A percentile compares a stretch with the other conserved stretches of the same genome.
These are phyloP conservation scores for Tolypocladium album DNA, from an alignment of 2,329 filamentous ascomycete genomes.

Conservation along the genomic window DNA sequence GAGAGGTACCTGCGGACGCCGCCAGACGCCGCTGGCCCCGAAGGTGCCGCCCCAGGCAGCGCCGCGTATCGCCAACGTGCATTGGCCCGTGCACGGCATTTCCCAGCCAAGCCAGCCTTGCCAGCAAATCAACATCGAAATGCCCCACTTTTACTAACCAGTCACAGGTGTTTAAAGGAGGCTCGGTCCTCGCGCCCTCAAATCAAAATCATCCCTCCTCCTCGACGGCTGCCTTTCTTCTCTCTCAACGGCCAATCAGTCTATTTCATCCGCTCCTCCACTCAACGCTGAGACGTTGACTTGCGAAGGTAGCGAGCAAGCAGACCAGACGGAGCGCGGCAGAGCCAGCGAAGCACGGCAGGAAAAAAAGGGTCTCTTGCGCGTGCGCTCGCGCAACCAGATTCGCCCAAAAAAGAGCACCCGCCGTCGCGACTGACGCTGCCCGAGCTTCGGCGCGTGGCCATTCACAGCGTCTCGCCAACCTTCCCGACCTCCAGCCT, in stretches of 20 bases:
- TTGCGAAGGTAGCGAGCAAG: slow-evolving; percentile 7
- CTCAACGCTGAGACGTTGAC: slow-evolving; percentile 12
- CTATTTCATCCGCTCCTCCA: slow-evolving; percentile 26
- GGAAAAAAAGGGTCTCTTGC: slow-evolving; percentile 8
- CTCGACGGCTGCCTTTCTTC: slow-evolving; percentile 23
- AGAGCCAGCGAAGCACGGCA: slow-evolving; percentile 1
- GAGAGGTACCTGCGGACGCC: background rate
- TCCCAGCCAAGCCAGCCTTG: no score
- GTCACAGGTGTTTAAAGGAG: slow-evolving; percentile 35
- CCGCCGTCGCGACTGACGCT: background rate
- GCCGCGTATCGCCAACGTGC: background rate
- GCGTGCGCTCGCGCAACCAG: slow-evolving; percentile 12
- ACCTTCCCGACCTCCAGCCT: slow-evolving; percentile 8
- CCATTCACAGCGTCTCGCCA: slow-evolving; percentile 11
- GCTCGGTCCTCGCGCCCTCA: slow-evolving; percentile 27
- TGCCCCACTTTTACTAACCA: no score
- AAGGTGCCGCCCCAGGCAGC: background rate
- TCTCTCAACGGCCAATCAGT: slow-evolving; percentile 36
- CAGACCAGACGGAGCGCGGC: slow-evolving; percentile 4
- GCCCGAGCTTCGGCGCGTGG: slow-evolving; percentile 3
- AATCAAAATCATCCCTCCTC: slow-evolving; percentile 37
- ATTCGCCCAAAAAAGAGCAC: slow-evolving; percentile 6
- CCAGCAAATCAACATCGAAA: slow-evolving; percentile 21
- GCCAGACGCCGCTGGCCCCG: background rate
- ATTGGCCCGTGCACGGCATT: slow-evolving; percentile 16